Evolutionary conservation across 768 basidiomycete genomes (phyloP).

Genomic region (Imleria badia): DNA sequence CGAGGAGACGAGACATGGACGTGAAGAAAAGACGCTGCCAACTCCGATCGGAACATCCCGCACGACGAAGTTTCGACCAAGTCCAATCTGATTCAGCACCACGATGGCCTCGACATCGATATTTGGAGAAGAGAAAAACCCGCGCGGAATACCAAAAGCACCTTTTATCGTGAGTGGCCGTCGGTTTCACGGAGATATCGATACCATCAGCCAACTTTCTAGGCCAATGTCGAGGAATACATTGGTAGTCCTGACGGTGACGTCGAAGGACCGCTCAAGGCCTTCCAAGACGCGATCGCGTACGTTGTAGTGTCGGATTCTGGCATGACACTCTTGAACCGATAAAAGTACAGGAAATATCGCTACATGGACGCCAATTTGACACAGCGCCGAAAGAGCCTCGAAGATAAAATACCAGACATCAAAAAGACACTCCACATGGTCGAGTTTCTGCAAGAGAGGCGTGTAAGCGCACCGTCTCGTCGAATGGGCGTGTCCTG

Average conservation of each 20-base stretch:
- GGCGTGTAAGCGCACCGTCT: conserved; percentile 50
- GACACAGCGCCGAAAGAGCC: conserved; percentile 68
- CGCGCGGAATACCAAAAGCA: conserved; percentile 92
- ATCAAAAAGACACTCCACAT: conserved; percentile 90
- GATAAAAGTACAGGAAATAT: conserved; percentile 76
- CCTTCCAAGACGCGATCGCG: conserved; percentile 93
- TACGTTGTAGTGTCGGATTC: conserved; percentile 41
- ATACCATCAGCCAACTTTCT: neutral
- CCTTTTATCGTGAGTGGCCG: conserved; percentile 81
- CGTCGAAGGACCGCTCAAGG: conserved; percentile 73
- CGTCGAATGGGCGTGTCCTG: neutral
- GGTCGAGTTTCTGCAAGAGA: conserved; percentile 76
- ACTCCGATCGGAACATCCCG: conserved; percentile 32
- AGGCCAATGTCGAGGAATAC: conserved; percentile 89
- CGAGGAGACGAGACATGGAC: conserved; percentile 76
- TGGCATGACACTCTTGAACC: conserved; percentile 14
- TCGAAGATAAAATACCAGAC: conserved; percentile 96
- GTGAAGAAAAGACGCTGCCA: neutral
- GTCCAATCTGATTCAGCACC: neutral
- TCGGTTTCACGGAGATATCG: neutral
- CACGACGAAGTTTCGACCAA: neutral
- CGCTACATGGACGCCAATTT: conserved; percentile 95
- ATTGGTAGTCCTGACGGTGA: conserved; percentile 76
- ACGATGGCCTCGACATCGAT: conserved; percentile 27
- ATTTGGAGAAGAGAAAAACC: conserved; percentile 60